Percentiles rank a stretch among this genome's conserved stretches.
Evolutionary conservation across 805 yeast species (phyloP).

Genomic region (Suhomyces vadensis): DNA sequence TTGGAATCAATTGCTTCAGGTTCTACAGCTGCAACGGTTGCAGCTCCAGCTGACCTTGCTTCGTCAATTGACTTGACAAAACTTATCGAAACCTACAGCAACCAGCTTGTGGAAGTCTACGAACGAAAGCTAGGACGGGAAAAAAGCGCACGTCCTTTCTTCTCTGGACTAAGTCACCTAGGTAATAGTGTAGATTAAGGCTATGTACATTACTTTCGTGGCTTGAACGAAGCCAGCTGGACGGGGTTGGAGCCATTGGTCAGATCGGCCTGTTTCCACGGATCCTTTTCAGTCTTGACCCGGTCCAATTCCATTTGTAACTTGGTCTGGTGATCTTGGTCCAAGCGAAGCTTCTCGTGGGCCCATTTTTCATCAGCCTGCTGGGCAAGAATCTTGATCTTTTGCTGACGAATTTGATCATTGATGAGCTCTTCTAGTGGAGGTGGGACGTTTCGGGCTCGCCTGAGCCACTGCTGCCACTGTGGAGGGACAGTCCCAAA

Average conservation of each 20-base stretch:
- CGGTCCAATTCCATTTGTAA: slow-evolving; percentile 33
- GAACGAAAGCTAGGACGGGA: slow-evolving; percentile 21
- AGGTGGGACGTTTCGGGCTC: slow-evolving; percentile 62
- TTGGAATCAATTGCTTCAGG: no score
- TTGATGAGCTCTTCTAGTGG: slow-evolving; percentile 57
- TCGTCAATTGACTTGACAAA: slow-evolving; percentile 9
- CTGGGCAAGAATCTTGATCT: slow-evolving; percentile 50
- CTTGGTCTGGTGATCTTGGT: slow-evolving; percentile 32
- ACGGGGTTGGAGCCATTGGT: slow-evolving; percentile 31
- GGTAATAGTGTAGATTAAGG: slow-evolving; percentile 2
- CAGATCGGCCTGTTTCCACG: slow-evolving; percentile 39
- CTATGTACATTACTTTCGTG: slow-evolving; percentile 23
- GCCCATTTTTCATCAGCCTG: slow-evolving; percentile 47
- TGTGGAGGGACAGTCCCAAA: slow-evolving; percentile 62
- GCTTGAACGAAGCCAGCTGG: slow-evolving; percentile 38
- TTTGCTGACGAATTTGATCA: slow-evolving; percentile 58
- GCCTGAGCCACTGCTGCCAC: slow-evolving; percentile 81
- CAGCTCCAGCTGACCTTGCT: no score
- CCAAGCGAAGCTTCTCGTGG: slow-evolving; percentile 35
- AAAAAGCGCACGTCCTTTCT: not conserved
- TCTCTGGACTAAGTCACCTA: not conserved
- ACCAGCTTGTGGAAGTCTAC: slow-evolving; percentile 32
- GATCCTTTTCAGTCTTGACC: slow-evolving; percentile 26
- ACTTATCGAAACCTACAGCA: slow-evolving; percentile 41
- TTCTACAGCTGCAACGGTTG: no score